phyloP scores from a whole-genome alignment of 441 rosid genomes.

The Oxalis stricta region DNA sequence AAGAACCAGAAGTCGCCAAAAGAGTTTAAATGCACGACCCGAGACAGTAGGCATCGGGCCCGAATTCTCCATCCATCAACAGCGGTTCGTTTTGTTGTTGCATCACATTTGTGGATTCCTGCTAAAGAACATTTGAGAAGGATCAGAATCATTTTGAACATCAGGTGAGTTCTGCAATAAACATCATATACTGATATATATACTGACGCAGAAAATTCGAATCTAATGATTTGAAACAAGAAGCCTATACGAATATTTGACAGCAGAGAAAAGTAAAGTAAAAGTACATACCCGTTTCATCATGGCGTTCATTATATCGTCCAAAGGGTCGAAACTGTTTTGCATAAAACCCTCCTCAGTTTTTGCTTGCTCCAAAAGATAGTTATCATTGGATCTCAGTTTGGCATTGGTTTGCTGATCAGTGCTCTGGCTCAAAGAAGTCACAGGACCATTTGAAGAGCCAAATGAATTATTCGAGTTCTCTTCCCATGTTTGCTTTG shows the following conservation, averaged over 20 bases:
- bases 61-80: slow-evolving; percentile 49
- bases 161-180: not conserved
- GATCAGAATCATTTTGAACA: not conserved
- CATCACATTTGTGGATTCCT: slow-evolving; percentile 14
- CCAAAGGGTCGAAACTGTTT: slow-evolving; percentile 38
- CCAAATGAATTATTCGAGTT: slow-evolving; percentile 16
- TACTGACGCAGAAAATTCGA: too few species aligned
- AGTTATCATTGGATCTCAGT: slow-evolving; percentile 27
- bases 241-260: slow-evolving; percentile 1
- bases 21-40: slow-evolving; percentile 33
- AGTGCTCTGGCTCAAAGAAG: slow-evolving; percentile 12
- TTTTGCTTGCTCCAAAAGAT: slow-evolving; percentile 30
- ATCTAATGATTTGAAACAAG: not conserved
- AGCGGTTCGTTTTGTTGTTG: slow-evolving; percentile 43
- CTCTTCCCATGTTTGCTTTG: slow-evolving; percentile 30
- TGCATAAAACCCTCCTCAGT: slow-evolving; percentile 32
- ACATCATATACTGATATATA: too few species aligned
- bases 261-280: not conserved
- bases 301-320: slow-evolving; percentile 55
- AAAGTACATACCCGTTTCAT: slow-evolving; percentile 43
- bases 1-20: slow-evolving; percentile 5
- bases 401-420: slow-evolving; percentile 16
- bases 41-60: slow-evolving; percentile 43
- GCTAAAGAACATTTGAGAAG: slow-evolving; percentile 4
- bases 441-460: slow-evolving; percentile 17